Percentiles rank a stretch among this genome's conserved stretches.
Evolutionary conservation across 1,284 basidiomycete species (phyloP).

Genomic region (Ustilago hordei): DNA sequence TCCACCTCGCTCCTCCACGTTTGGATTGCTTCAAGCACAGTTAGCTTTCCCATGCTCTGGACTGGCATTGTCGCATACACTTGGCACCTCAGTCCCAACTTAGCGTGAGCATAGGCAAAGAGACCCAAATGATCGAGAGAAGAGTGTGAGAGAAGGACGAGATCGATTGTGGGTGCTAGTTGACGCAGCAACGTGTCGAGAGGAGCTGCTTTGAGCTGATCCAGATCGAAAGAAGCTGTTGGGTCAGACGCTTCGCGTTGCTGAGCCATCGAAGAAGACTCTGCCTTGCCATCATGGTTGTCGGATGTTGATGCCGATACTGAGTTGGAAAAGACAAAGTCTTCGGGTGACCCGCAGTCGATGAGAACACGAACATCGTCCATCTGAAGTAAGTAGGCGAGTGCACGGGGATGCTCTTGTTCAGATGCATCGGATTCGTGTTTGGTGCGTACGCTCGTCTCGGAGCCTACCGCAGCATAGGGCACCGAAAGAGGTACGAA

Average conservation of each 20-base stretch:
- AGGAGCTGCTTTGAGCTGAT: constrained; percentile 37
- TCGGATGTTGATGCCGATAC: not conserved
- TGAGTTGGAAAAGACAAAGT: constrained; percentile 52
- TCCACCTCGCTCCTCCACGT: constrained; percentile 64
- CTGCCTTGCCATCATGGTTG: constrained; percentile 15
- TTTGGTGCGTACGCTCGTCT: constrained; percentile 35
- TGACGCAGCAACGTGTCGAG: constrained; percentile 41
- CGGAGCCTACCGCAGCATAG: constrained; percentile 33
- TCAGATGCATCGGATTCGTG: constrained; percentile 35
- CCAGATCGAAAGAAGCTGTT: constrained; percentile 24
- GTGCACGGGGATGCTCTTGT: constrained; percentile 59
- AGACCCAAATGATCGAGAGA: constrained; percentile 88
- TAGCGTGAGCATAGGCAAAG: constrained; percentile 88
- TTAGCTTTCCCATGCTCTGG: constrained; percentile 93
- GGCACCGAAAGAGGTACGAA: constrained; percentile 61
- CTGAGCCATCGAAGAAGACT: constrained; percentile 50
- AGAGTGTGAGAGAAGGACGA: constrained; percentile 92
- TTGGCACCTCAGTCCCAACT: constrained; percentile 88
- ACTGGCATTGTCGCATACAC: constrained; percentile 97
- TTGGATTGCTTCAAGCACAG: constrained; percentile 70
- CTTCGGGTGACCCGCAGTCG: constrained; percentile 79
- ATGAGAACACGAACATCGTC: constrained; percentile 93
- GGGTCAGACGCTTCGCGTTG: constrained; percentile 20
- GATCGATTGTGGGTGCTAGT: constrained; percentile 80
- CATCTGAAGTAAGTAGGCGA: constrained; percentile 85